Evolutionary conservation across 1,139 yeast species (phyloP), one percentile per base, ranked within the genome.

Genomic region (Yarrowia galli): DNA sequence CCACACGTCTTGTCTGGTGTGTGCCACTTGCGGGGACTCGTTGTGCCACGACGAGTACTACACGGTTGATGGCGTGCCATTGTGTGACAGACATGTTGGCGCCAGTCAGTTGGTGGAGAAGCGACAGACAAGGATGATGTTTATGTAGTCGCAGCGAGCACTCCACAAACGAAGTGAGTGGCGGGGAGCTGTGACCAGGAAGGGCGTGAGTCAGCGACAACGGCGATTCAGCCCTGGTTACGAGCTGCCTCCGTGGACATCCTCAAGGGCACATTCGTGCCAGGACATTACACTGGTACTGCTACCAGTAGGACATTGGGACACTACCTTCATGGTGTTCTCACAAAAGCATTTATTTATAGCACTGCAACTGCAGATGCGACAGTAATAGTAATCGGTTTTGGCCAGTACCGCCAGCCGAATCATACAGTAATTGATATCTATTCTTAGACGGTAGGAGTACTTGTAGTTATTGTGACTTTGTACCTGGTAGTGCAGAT

Each of bases 1-100:
- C 69, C 81, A 79, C 56, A 70, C 72, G 10, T 69, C 71, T 15
- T 79, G 81, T 65, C 72, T 79, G 49, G 67, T 72, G 45, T 79
- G 81, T 68, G 69, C 70, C 28, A 75, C 74, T 46, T 79, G 82
- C 69, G 70, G 72, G 10, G 69, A 69, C 12, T 70, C 72, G 25
- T 73, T 79, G 20, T 68, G 70, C 38, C 76, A 73, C 51, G 73
- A 72, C 45, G 75, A 75, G 43, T 76, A 75, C 69, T 78, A 72
- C 68, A 70, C 77, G 51, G 72, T 74, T 20, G 72, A 72, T 49
- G 76, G 77, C 16, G 70, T 69, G 20, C 75, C 78, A 5, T 71
- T 74, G 68, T 78, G 81, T 66, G 69, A 71, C 69, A 46, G 61
- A 58, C 70, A 73, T 67, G 69, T 68, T 32, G 68, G 69, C 54